Evolutionary conservation across 768 basidiomycete genomes (phyloP).

Genomic region (Suillus paluster): DNA sequence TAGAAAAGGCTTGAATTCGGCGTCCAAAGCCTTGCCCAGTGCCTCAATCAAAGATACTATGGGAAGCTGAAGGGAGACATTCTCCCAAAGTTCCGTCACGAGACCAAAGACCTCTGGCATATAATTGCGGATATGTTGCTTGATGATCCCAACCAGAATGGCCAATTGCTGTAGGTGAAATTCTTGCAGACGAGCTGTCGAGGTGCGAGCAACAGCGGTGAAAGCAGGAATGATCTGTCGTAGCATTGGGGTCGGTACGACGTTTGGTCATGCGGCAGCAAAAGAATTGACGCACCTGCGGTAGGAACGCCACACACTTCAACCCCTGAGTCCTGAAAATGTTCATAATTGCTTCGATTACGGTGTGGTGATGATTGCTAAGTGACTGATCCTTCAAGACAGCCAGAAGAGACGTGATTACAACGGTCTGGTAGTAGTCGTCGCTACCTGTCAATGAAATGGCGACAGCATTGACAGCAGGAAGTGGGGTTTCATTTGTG

Average conservation of each 20-base stretch:
- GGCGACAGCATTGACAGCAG: conserved; percentile 71
- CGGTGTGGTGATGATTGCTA: conserved; percentile 85
- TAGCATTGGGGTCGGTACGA: background rate
- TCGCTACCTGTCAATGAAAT: conserved; percentile 73
- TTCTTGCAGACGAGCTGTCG: conserved; percentile 83
- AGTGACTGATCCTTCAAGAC: conserved; percentile 90
- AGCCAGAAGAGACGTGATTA: conserved; percentile 83
- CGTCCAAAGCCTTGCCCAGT: conserved; percentile 90
- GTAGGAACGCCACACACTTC: conserved; percentile 93
- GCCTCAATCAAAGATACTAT: conserved; percentile 93
- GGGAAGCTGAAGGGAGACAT: conserved; percentile 79
- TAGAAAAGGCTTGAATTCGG: conserved; percentile 96
- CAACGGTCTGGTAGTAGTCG: conserved; percentile 97
- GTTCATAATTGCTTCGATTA: conserved; percentile 97
- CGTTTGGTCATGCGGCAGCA: background rate
- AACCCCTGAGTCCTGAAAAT: conserved; percentile 98
- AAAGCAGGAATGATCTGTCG: conserved; percentile 92
- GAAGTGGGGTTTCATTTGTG: conserved; percentile 59
- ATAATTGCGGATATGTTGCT: conserved; percentile 94
- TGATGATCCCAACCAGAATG: conserved; percentile 94
- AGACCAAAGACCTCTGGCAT: conserved; percentile 84
- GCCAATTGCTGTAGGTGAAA: conserved; percentile 96
- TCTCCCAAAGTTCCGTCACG: conserved; percentile 92
- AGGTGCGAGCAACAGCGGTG: conserved; percentile 81
- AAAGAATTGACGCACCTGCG: conserved; percentile 63